Percentiles rank a stretch among this genome's conserved stretches.
Evolutionary conservation across 75 land plant species (phyloP).

Genomic region (Cunninghamia lanceolata): DNA sequence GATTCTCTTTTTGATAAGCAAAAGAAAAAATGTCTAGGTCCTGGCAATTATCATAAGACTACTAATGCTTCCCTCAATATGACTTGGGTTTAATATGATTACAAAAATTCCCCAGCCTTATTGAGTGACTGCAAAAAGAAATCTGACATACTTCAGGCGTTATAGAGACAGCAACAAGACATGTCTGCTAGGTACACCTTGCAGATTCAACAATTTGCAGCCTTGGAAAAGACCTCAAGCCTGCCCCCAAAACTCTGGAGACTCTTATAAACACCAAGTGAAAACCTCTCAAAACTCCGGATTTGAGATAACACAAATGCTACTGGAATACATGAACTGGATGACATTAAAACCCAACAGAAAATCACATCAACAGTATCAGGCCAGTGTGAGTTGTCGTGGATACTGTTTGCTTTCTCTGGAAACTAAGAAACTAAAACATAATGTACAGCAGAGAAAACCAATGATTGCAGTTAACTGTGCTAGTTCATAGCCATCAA

Average conservation of each 20-base stretch:
- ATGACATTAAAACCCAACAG: background rate
- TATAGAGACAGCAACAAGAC: background rate
- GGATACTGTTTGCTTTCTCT: background rate
- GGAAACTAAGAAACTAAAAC: background rate
- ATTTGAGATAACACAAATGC: background rate
- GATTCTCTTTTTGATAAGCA: background rate
- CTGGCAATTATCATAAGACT: background rate
- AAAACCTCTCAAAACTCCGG: background rate
- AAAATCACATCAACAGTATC: background rate
- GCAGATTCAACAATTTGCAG: background rate
- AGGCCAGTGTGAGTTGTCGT: background rate
- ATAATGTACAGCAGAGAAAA: background rate
- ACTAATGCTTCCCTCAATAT: background rate
- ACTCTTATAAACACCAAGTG: background rate
- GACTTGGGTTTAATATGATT: background rate
- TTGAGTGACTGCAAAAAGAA: background rate
- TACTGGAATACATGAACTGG: background rate
- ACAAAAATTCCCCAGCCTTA: background rate
- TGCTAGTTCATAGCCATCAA: background rate
- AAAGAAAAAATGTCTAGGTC: background rate
- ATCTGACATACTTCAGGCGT: background rate
- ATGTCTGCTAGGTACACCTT: background rate
- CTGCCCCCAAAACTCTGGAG: background rate
- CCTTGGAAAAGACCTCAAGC: background rate
- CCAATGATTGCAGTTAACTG: background rate